phyloP scores from a whole-genome alignment of 352 stramenopile genomes.

The Globisporangium okanoganense region DNA sequence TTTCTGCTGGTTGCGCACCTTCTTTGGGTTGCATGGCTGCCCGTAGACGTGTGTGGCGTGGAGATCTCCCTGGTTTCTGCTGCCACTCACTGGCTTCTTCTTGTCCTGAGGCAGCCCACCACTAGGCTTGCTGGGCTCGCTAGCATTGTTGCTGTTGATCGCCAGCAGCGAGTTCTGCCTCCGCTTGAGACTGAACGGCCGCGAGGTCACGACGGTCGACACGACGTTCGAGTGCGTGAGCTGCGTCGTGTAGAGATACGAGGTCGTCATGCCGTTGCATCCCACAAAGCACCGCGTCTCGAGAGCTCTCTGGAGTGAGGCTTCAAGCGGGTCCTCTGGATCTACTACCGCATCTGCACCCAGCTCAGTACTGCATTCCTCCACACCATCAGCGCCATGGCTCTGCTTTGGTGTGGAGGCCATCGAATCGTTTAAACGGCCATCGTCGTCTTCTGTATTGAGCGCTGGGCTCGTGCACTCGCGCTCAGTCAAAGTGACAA shows the following conservation, averaged over 20 bases:
- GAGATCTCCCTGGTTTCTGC: constrained; percentile 28
- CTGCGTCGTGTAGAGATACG: constrained; percentile 46
- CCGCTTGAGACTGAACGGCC: constrained; percentile 21
- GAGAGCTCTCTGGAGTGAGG: constrained; percentile 28
- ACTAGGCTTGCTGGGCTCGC: neutral
- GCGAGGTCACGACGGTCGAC: constrained; percentile 52
- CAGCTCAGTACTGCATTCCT: too few species aligned
- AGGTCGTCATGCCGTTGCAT: constrained; percentile 32
- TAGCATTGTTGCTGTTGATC: constrained; percentile 9
- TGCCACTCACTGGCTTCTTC: neutral
- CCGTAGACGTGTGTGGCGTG: constrained; percentile 26
- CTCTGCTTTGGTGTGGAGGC: neutral
- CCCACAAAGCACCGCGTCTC: constrained; percentile 32
- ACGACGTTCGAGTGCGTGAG: constrained; percentile 65
- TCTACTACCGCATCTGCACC: neutral
- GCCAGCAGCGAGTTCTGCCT: constrained; percentile 6
- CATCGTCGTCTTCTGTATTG: neutral
- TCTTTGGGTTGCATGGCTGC: constrained; percentile 25
- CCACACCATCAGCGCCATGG: neutral
- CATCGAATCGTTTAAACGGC: neutral
- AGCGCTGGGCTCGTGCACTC: neutral
- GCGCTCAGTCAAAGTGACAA: constrained; percentile 3
- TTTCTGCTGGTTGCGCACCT: constrained; percentile 24
- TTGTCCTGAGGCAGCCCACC: neutral
- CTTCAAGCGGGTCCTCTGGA: constrained; percentile 18